phyloP scores from a whole-genome alignment of 2,329 filamentous ascomycete species.

The Fusarium sp. region DNA sequence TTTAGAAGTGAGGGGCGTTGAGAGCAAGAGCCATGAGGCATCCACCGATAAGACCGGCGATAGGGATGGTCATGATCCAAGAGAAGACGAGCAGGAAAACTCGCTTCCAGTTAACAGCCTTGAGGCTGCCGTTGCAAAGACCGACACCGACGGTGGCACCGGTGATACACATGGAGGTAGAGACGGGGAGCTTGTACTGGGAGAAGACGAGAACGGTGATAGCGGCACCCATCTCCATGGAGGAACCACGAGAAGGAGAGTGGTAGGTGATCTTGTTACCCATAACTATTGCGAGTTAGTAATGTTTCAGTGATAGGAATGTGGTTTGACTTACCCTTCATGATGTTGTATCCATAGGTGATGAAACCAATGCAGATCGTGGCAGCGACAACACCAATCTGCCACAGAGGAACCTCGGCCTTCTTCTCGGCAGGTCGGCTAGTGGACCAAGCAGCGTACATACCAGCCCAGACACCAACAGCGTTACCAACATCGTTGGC shows the following conservation, averaged over 20 bases:
- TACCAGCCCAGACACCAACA: slow-evolving; percentile 75
- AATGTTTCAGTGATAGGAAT: rapidly evolving
- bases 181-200: slow-evolving; percentile 79
- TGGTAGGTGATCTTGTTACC: slow-evolving; percentile 84
- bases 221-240: slow-evolving; percentile 84
- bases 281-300: slow-evolving; percentile 69
- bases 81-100: slow-evolving; percentile 74
- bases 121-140: slow-evolving; percentile 77
- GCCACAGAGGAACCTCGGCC: slow-evolving; percentile 77
- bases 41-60: slow-evolving; percentile 57
- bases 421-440: slow-evolving; percentile 71
- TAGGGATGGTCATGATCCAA: slow-evolving; percentile 64
- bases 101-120: slow-evolving; percentile 81
- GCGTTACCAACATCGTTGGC: slow-evolving; percentile 82
- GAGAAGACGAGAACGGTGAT: slow-evolving; percentile 82
- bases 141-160: slow-evolving; percentile 82
- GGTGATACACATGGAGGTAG: slow-evolving; percentile 83
- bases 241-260: slow-evolving; percentile 67
- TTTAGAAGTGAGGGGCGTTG: slow-evolving; percentile 55
- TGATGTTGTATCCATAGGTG: slow-evolving; percentile 86
- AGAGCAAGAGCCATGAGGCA: slow-evolving; percentile 55
- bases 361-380: slow-evolving; percentile 75
- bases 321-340: slow-evolving; percentile 71
- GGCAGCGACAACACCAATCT: slow-evolving; percentile 75
- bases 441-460: slow-evolving; percentile 75